Percentiles rank a stretch among this genome's conserved stretches.
phyloP scores from a whole-genome alignment of 2,329 filamentous ascomycete genomes.

The Mycosphaerella arachidis region DNA sequence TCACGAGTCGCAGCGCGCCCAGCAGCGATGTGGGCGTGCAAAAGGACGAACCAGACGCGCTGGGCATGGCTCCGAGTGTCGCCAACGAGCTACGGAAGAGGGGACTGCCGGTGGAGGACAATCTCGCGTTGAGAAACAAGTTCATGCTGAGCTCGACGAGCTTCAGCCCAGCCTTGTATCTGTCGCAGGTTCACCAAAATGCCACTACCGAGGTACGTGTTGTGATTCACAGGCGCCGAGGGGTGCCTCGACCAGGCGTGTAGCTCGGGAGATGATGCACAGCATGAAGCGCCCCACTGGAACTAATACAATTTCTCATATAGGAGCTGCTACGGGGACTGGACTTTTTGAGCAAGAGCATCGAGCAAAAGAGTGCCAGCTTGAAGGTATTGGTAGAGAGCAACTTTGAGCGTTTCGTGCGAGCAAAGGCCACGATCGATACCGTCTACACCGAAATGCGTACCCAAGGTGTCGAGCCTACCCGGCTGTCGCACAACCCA shows the following conservation, averaged over 20 bases:
- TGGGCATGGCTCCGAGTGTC: slow-evolving; percentile 85
- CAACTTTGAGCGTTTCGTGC: slow-evolving; percentile 97
- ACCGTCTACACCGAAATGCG: slow-evolving; percentile 98
- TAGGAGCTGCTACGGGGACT: slow-evolving; percentile 70
- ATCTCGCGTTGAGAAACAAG: slow-evolving; percentile 67
- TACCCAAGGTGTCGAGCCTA: slow-evolving; percentile 57
- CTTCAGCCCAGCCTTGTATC: slow-evolving; percentile 86
- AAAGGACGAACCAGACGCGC: slow-evolving; percentile 85
- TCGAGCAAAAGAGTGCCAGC: slow-evolving; percentile 95
- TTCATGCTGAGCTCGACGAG: slow-evolving; percentile 94
- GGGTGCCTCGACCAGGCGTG: too few relatives aligned
- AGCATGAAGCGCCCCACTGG: too few relatives aligned
- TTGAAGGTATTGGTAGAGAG: slow-evolving; percentile 94
- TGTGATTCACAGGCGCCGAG: too few relatives aligned
- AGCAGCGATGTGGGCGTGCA: slow-evolving; percentile 70
- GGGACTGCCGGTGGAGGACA: slow-evolving; percentile 78
- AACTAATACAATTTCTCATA: not conserved
- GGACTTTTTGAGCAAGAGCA: slow-evolving; percentile 80
- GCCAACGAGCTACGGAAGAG: slow-evolving; percentile 71
- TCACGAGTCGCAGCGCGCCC: slow-evolving; percentile 48
- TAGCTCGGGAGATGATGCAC: too few relatives aligned
- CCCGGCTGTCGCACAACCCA: slow-evolving; percentile 16
- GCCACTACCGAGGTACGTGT: slow-evolving; percentile 65
- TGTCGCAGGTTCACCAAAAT: slow-evolving; percentile 83
- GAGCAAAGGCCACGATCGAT: slow-evolving; percentile 95